phyloP scores from a whole-genome alignment of 495 filamentous ascomycete genomes.

The Glarea lozoyensis region DNA sequence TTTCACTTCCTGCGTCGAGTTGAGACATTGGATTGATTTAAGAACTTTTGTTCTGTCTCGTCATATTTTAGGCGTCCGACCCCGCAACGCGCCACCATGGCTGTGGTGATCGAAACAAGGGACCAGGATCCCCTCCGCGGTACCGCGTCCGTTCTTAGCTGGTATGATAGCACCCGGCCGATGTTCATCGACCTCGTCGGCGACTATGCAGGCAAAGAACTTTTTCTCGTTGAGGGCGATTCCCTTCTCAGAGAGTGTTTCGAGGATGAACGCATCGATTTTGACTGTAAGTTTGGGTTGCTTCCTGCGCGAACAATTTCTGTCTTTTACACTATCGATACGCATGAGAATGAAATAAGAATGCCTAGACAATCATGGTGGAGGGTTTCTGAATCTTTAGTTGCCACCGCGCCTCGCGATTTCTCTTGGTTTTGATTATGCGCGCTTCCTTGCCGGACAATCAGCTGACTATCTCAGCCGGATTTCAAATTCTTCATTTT shows the following conservation, averaged over 20 bases:
- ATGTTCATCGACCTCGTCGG: conserved; percentile 51
- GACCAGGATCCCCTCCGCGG: conserved; percentile 9
- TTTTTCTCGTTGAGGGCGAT: conserved; percentile 68
- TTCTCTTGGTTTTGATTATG: no score
- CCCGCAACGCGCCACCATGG: conserved; percentile 5
- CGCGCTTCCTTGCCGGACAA: no score
- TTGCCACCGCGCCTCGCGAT: no score
- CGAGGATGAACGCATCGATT: conserved; percentile 49
- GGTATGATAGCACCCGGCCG: conserved; percentile 19
- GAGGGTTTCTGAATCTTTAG: no score
- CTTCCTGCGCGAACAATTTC: no score
- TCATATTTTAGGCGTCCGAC: no score
- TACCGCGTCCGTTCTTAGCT: conserved; percentile 10
- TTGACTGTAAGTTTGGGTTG: conserved; percentile 32
- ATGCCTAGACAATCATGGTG: no score
- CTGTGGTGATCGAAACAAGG: background rate
- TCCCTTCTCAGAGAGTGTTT: conserved; percentile 57
- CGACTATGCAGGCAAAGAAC: conserved; percentile 64
- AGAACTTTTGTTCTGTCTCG: no score
- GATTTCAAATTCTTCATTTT: conserved; percentile 66
- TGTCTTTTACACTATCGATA: no score
- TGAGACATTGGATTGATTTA: background rate
- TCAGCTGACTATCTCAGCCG: conserved; percentile 26
- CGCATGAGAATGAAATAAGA: no score
- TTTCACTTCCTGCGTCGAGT: background rate